Conservation (phyloP, 192 early-diverging fungal species). For the Coemansia sp. region DNA sequence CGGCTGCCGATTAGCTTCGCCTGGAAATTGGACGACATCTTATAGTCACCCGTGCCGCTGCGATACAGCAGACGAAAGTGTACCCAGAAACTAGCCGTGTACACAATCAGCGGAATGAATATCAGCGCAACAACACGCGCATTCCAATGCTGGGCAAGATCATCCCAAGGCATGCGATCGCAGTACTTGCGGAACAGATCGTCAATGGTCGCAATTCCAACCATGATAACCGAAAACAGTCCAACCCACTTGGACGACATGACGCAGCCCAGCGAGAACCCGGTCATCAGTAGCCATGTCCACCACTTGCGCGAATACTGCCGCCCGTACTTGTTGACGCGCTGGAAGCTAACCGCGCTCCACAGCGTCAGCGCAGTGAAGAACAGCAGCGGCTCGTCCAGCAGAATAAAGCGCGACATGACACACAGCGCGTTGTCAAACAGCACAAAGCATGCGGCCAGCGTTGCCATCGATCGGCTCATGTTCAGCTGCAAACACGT, state of each 20-base stretch:
- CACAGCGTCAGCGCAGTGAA: constrained; percentile 60
- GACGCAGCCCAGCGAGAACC: constrained; percentile 61
- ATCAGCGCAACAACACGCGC: constrained; percentile 84
- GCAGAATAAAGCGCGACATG: constrained; percentile 67
- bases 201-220: constrained; percentile 86
- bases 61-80: constrained; percentile 83
- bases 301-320: constrained; percentile 64
- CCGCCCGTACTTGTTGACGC: constrained; percentile 18
- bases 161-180: constrained; percentile 56
- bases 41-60: constrained; percentile 87
- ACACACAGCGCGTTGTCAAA: constrained; percentile 61
- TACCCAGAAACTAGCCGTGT: constrained; percentile 83
- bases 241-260: constrained; percentile 93
- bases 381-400: constrained; percentile 70
- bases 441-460: constrained; percentile 60
- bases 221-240: constrained; percentile 81
- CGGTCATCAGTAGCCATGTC: constrained; percentile 62
- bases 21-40: constrained; percentile 88
- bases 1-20: constrained; percentile 73
- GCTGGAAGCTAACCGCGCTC: constrained; percentile 54
- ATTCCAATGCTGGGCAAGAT: constrained; percentile 65
- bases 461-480: constrained; percentile 38
- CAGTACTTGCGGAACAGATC: constrained; percentile 80
- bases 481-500: constrained; percentile 64
- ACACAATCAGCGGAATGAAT: constrained; percentile 70